Conservation (phyloP, 2,329 filamentous ascomycete genomes). For the Cryphonectria radicalis region DNA sequence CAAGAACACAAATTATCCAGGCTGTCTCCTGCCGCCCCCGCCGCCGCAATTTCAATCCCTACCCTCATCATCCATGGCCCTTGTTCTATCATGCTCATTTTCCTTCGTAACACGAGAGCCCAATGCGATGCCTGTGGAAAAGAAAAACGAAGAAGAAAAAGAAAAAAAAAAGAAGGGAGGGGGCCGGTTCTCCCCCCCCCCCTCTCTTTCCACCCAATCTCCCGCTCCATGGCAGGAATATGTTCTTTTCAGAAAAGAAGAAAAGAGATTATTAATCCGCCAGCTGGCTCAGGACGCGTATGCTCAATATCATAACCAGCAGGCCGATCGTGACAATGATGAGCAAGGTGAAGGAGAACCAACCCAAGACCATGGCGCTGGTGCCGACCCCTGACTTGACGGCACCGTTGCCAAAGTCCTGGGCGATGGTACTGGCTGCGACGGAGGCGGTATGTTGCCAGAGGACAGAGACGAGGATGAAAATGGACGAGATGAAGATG, state of each 20-base stretch:
- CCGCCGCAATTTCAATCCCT: background rate
- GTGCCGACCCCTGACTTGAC: slow-evolving; percentile 89
- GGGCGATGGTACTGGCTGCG: slow-evolving; percentile 88
- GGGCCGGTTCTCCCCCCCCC: background rate
- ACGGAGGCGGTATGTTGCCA: slow-evolving; percentile 98
- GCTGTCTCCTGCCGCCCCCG: background rate
- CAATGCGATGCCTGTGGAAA: background rate
- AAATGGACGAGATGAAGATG: slow-evolving; percentile 78
- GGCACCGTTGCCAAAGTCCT: slow-evolving; percentile 89
- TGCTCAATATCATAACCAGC: slow-evolving; percentile 95
- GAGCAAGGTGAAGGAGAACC: slow-evolving; percentile 92
- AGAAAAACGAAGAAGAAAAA: background rate
- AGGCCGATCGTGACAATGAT: slow-evolving; percentile 96
- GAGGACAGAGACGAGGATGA: slow-evolving; percentile 74
- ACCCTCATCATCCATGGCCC: background rate
- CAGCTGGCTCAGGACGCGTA: slow-evolving; percentile 73
- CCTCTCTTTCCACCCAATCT: background rate
- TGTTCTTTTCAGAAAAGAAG: background rate
- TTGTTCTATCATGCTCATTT: background rate
- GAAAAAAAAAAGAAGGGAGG: background rate
- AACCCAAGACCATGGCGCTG: slow-evolving; percentile 93
- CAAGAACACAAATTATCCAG: background rate
- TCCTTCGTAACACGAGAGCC: background rate
- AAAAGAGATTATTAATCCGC: slow-evolving; percentile 39
- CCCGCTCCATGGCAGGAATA: background rate